These are phyloP conservation scores for Komagataella phaffii DNA, from an alignment of 805 yeast species.

Conservation along the genomic window DNA sequence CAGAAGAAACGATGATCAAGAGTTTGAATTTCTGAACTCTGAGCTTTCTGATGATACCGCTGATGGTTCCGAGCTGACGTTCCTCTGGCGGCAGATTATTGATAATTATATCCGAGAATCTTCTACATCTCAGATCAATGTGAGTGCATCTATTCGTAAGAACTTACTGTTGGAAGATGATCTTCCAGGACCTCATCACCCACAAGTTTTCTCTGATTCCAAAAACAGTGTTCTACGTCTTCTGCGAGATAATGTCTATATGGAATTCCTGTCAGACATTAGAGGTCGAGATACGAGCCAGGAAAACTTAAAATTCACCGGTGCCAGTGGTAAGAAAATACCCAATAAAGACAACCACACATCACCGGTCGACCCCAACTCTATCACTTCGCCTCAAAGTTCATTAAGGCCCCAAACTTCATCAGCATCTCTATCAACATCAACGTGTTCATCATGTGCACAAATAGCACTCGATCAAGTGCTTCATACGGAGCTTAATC, in stretches of 20 bases:
- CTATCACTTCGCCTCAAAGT: neutral
- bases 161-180: slow-evolving; percentile 14
- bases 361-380: neutral
- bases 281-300: neutral
- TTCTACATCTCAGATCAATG: slow-evolving; percentile 34
- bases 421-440: neutral
- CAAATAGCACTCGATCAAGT: neutral
- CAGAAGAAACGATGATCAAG: neutral
- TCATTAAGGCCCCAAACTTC: neutral
- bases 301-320: neutral
- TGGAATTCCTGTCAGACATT: slow-evolving; percentile 8
- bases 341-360: neutral
- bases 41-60: neutral
- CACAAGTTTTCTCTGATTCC: slow-evolving; percentile 15
- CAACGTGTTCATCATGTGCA: neutral
- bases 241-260: slow-evolving; percentile 18
- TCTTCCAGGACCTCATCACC: slow-evolving; percentile 17
- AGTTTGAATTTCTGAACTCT: neutral
- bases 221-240: slow-evolving; percentile 18
- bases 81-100: slow-evolving; percentile 18
- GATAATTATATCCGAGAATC: slow-evolving; percentile 24
- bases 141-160: slow-evolving; percentile 24
- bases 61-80: neutral
- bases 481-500: neutral
- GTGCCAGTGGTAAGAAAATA: neutral